These are phyloP conservation scores for Jaapia argillacea DNA, from an alignment of 768 basidiomycete genomes.

Conservation along the genomic window DNA sequence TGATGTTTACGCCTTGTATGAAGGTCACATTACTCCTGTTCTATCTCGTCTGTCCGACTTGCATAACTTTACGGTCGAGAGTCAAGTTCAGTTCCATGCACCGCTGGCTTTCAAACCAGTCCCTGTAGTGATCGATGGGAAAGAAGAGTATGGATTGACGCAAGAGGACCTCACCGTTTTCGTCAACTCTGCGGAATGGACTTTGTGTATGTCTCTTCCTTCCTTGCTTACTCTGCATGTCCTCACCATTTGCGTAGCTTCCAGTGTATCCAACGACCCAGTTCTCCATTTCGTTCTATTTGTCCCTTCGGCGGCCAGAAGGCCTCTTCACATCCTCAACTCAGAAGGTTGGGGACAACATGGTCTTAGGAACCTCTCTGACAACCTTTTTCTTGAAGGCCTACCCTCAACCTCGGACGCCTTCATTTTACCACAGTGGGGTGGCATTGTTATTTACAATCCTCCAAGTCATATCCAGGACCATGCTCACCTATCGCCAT, in stretches of 20 bases:
- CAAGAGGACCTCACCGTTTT: conserved; percentile 87
- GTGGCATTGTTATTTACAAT: conserved; percentile 77
- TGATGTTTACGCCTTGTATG: no score
- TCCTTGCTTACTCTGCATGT: not conserved
- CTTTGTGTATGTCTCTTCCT: conserved; percentile 48
- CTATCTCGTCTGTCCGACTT: conserved; percentile 48
- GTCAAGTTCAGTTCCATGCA: conserved; percentile 88
- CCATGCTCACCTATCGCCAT: conserved; percentile 27
- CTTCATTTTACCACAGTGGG: conserved; percentile 92
- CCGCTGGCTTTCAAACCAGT: conserved; percentile 75
- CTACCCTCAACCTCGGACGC: conserved; percentile 40
- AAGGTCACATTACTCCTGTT: conserved; percentile 61
- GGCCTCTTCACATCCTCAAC: conserved; percentile 62
- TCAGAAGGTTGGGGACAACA: conserved; percentile 29
- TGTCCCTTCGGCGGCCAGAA: conserved; percentile 59
- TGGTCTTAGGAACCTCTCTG: not conserved
- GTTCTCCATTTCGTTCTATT: conserved; percentile 91
- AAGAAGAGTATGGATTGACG: conserved; percentile 45
- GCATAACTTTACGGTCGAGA: conserved; percentile 91
- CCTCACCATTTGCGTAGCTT: conserved; percentile 41
- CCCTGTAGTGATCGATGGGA: conserved; percentile 19
- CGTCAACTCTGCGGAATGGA: conserved; percentile 95
- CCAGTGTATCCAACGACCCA: conserved; percentile 86
- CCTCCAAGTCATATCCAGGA: conserved; percentile 24
- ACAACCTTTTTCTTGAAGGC: conserved; percentile 23